Base-by-base conservation (phyloP, 1,284 basidiomycete genomes). In the Cryptococcus amylolentus region DNA sequence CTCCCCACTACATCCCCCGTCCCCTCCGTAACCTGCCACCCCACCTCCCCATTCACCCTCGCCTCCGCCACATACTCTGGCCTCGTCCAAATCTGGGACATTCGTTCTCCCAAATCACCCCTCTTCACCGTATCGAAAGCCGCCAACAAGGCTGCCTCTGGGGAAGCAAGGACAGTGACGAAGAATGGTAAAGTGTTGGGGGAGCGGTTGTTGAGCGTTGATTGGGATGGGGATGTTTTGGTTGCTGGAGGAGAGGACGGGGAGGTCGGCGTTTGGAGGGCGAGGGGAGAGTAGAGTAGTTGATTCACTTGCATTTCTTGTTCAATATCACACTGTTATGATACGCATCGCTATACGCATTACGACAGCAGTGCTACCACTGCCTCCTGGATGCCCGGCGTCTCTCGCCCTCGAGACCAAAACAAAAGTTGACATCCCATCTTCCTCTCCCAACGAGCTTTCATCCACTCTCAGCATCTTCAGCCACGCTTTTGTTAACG, bases 31-130 rank as follows among this genome's bases (percentile, higher is more conserved):
- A 80, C 82, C 1, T 73, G 83, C 14, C 79, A 85, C 66, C 80
- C 82, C 0, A 81, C 81, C 0, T 84, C 85, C 18, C 80, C 78
- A 27, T 80, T 88, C 65, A 88, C 90, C 62, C 80, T 93, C 18
- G 81, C 88, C 8, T 88, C 85, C 0, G 92, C 89, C 1, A 86
- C 87, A 0, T 92, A 93, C 71, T 89, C 92, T 60, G 89, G 91
- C 38, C 79, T 86, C 0, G 85, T 88, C 2, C 83, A 91, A 27
- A 79, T 96, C 18, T 96, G 91, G 91, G 93, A 97, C 73, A 77
- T 91, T 28, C 81, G 91, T 38, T 78, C 77, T 28, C 79, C 79
- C 18, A 80, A 72, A 80, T 86, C 64, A 83, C 81, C 78, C 6
- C 61, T 82, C 58, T 90, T 94, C 73, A 69, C 68, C 28, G 70